Conservation (phyloP, 1,139 yeast genomes). For the Petasospora rhodanensis region DNA sequence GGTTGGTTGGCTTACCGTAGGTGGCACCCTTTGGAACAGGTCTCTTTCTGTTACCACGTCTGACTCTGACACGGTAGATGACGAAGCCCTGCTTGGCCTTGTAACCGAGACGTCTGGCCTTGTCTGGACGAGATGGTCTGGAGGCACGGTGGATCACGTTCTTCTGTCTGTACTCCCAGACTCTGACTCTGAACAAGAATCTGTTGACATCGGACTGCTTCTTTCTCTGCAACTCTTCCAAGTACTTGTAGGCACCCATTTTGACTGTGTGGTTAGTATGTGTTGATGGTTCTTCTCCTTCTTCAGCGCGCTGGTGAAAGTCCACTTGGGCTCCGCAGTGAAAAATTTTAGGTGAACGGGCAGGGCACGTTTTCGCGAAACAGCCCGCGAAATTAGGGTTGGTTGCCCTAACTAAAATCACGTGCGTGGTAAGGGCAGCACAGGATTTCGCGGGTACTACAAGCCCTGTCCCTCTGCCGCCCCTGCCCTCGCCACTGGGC, state of each 20-base stretch:
- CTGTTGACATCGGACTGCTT: constrained; percentile 99
- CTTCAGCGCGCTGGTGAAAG: no score
- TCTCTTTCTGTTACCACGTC: constrained; percentile 99
- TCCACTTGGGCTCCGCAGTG: no score
- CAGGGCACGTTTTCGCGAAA: no score
- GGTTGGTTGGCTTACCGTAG: constrained; percentile 99
- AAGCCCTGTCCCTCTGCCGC: no score
- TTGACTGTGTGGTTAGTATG: constrained; percentile 8
- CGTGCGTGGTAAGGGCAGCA: no score
- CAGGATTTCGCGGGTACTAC: no score
- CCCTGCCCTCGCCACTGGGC: no score
- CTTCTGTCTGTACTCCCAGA: constrained; percentile 99
- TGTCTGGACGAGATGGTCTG: constrained; percentile 99
- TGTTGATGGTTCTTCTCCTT: no score
- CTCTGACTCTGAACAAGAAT: constrained; percentile 98
- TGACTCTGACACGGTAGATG: constrained; percentile 97
- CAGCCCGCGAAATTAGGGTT: no score
- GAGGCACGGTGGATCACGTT: constrained; percentile 98
- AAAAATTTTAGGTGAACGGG: constrained; percentile 8
- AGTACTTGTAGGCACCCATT: constrained; percentile 99
- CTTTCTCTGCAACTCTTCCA: constrained; percentile 99
- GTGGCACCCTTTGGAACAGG: constrained; percentile 99
- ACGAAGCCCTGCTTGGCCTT: constrained; percentile 99
- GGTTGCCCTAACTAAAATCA: no score
- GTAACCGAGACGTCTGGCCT: constrained; percentile 99